phyloP scores from a whole-genome alignment of 179 eudicot genomes.

The Drosera spatulata region DNA sequence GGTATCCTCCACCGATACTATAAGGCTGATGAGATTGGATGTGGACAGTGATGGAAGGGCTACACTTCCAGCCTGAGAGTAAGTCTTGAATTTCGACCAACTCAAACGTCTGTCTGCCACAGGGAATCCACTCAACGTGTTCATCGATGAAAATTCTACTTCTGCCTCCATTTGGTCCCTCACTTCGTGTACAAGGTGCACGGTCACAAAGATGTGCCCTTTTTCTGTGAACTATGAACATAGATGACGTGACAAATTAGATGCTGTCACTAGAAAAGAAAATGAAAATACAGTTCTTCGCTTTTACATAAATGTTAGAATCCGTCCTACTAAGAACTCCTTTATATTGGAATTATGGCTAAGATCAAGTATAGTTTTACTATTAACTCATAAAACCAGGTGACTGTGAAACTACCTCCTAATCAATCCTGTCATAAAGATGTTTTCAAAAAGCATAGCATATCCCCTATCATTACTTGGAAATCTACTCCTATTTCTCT shows the following conservation, averaged over 20 bases:
- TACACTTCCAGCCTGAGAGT: constrained; percentile 23
- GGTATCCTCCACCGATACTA: constrained; percentile 81
- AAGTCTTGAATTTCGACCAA: constrained; percentile 59
- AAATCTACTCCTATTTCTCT: too few relatives aligned
- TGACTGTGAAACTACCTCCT: too few relatives aligned
- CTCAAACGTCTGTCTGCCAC: constrained; percentile 63
- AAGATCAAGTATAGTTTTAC: too few relatives aligned
- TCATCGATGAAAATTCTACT: constrained; percentile 31
- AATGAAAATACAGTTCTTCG: too few relatives aligned
- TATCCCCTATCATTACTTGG: too few relatives aligned
- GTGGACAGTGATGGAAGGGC: constrained; percentile 16
- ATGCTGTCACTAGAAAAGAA: too few relatives aligned
- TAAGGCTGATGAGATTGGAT: constrained; percentile 35
- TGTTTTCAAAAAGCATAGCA: too few relatives aligned
- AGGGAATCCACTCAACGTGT: constrained; percentile 66
- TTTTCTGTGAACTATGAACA: constrained; percentile 63
- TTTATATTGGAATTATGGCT: too few relatives aligned
- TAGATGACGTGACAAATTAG: neutral
- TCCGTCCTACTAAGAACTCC: too few relatives aligned
- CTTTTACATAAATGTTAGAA: too few relatives aligned
- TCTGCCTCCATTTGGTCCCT: constrained; percentile 35
- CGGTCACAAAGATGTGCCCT: constrained; percentile 77
- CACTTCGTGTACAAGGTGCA: constrained; percentile 71
- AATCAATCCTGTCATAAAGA: too few relatives aligned
- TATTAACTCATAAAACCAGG: too few relatives aligned